Conservation (phyloP, 73 alveolate genomes). For the Uronychia binucleata region DNA sequence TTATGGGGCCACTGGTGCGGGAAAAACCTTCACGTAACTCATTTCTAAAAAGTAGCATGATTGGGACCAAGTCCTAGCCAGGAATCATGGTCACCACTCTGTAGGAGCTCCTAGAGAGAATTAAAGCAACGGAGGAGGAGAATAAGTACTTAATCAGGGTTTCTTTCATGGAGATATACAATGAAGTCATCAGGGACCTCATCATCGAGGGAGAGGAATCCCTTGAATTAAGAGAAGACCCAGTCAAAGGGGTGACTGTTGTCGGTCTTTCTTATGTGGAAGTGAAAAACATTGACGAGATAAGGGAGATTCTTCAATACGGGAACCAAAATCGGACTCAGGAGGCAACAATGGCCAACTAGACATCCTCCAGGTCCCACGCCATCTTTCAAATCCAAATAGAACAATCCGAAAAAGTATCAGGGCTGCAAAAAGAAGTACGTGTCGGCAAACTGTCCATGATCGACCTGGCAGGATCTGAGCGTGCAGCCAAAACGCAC, state of each 20-base stretch:
- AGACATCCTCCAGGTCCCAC: slow-evolving; percentile 81
- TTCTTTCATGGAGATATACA: slow-evolving; percentile 89
- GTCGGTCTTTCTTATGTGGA: slow-evolving; percentile 92
- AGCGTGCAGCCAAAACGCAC: slow-evolving; percentile 94
- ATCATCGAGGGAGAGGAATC: slow-evolving; percentile 69
- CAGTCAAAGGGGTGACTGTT: slow-evolving; percentile 84
- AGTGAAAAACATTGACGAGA: slow-evolving; percentile 74
- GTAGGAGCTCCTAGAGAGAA: slow-evolving; percentile 76
- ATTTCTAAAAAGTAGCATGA: slow-evolving; percentile 50
- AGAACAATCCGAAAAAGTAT: slow-evolving; percentile 83
- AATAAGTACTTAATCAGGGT: slow-evolving; percentile 73
- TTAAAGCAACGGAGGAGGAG: slow-evolving; percentile 47
- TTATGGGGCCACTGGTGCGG: slow-evolving; percentile 99
- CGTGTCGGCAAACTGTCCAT: slow-evolving; percentile 92
- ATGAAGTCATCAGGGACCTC: slow-evolving; percentile 71
- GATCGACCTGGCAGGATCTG: slow-evolving; percentile 99
- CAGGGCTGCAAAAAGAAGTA: slow-evolving; percentile 85
- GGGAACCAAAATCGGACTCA: slow-evolving; percentile 80
- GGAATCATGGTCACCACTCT: slow-evolving; percentile 95
- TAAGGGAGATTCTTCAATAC: slow-evolving; percentile 59
- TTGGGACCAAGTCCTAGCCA: slow-evolving; percentile 89
- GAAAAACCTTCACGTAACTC: slow-evolving; percentile 94
- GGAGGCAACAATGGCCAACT: slow-evolving; percentile 96
- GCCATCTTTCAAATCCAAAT: slow-evolving; percentile 85
- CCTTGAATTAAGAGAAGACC: slow-evolving; percentile 95